A percentile compares a stretch with the other conserved stretches of the same genome.
These are phyloP conservation scores for Phaeophleospora eucalypticola DNA, from an alignment of 2,329 filamentous ascomycete species.

Conservation along the genomic window DNA sequence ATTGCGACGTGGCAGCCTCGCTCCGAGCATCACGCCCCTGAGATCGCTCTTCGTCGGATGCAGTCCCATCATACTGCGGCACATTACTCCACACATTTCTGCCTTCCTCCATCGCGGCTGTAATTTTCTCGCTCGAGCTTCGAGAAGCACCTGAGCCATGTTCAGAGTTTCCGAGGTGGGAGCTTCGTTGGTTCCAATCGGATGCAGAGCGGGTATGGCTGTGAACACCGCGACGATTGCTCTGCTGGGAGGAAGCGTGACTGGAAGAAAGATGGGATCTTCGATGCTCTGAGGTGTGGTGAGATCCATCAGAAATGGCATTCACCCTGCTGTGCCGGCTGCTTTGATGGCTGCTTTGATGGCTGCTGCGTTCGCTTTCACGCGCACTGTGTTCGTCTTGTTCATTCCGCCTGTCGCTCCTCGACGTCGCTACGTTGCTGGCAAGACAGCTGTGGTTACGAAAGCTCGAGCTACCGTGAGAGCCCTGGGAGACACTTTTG, in stretches of 20 bases:
- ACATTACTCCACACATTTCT: constrained; percentile 2
- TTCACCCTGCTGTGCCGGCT: background rate
- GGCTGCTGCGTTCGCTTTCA: too few species aligned
- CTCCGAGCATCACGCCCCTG: background rate
- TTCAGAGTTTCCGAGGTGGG: background rate
- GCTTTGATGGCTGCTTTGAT: background rate
- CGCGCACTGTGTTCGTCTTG: too few species aligned
- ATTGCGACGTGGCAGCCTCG: constrained; percentile 2
- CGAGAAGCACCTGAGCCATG: background rate
- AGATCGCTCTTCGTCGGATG: background rate
- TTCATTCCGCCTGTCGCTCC: too few species aligned
- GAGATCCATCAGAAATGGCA: background rate
- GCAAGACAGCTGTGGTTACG: background rate
- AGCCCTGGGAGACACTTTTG: too few species aligned
- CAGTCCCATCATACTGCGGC: constrained; percentile 1
- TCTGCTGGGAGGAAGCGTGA: too few species aligned
- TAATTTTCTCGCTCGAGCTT: constrained; percentile 3
- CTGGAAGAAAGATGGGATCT: too few species aligned
- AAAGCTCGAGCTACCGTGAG: too few species aligned
- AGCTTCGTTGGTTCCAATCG: background rate
- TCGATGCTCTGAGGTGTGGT: background rate
- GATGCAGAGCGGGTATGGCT: background rate
- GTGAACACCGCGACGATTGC: too few species aligned
- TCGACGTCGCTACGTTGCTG: background rate
- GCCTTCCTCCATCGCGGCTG: constrained; percentile 7